phyloP scores from a whole-genome alignment of 1,284 basidiomycete species.

The Moniliella sp. region DNA sequence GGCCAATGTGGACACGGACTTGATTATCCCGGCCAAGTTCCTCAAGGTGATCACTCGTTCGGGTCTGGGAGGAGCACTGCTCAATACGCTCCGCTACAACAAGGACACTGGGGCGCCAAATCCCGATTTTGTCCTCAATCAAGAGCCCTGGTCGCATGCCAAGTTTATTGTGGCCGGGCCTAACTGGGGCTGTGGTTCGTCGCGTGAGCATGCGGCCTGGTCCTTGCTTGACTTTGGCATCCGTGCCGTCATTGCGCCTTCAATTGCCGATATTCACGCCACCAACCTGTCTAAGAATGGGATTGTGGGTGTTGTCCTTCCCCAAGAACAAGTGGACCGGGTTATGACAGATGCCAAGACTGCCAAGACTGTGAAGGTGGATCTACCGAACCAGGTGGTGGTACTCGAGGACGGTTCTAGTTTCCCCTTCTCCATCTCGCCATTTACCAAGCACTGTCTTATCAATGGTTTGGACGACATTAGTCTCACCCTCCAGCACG shows the following conservation, averaged over 20 bases:
- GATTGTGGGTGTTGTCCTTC: slow-evolving; percentile 11
- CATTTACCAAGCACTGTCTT: slow-evolving; percentile 24
- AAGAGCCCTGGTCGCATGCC: slow-evolving; percentile 13
- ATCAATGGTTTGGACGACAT: slow-evolving; percentile 28
- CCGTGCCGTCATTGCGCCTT: slow-evolving; percentile 20
- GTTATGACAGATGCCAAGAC: slow-evolving; percentile 18
- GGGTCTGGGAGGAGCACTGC: slow-evolving; percentile 25
- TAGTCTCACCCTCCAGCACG: slow-evolving; percentile 11
- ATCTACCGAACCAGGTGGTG: slow-evolving; percentile 20
- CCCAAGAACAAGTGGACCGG: slow-evolving; percentile 13
- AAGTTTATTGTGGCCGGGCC: slow-evolving; percentile 22
- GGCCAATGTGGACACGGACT: slow-evolving; percentile 29
- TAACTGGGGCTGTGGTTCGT: slow-evolving; percentile 30
- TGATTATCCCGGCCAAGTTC: slow-evolving; percentile 33
- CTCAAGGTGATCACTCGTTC: slow-evolving; percentile 31
- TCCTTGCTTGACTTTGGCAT: slow-evolving; percentile 29
- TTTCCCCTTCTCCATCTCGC: too few species aligned
- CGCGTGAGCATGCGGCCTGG: slow-evolving; percentile 29
- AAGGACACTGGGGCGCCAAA: slow-evolving; percentile 16
- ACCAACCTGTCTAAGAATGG: slow-evolving; percentile 31
- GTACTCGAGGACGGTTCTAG: slow-evolving; percentile 14
- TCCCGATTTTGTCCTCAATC: slow-evolving; percentile 23
- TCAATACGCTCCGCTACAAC: slow-evolving; percentile 27
- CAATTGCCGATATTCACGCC: slow-evolving; percentile 25
- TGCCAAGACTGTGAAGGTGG: slow-evolving; percentile 20